These are phyloP conservation scores for Quercus variabilis DNA, from an alignment of 306 rosid species.

Conservation along the genomic window DNA sequence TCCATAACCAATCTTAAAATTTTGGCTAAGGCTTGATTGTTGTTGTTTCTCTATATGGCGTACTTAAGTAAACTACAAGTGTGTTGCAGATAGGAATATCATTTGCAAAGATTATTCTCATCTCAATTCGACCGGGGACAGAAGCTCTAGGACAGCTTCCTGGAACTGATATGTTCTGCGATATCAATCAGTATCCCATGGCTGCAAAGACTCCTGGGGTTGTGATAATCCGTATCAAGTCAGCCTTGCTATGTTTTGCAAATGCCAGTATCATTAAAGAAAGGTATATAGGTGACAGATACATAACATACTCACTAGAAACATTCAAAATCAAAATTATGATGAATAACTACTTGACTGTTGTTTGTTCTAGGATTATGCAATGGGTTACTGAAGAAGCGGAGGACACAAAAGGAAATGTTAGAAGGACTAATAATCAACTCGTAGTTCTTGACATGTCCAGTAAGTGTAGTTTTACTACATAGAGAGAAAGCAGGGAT, in stretches of 20 bases:
- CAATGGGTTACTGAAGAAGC: constrained; percentile 49
- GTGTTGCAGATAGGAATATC: constrained; percentile 67
- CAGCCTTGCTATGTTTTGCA: constrained; percentile 80
- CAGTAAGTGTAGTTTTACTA: constrained; percentile 40
- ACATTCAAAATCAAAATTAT: background rate
- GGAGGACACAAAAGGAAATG: constrained; percentile 33
- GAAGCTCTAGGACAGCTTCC: constrained; percentile 77
- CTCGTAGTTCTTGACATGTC: constrained; percentile 64
- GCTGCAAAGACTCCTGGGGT: constrained; percentile 62
- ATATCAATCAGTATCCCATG: constrained; percentile 75
- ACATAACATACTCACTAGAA: background rate
- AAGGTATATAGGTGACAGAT: constrained; percentile 33
- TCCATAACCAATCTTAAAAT: too few species aligned
- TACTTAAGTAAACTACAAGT: background rate
- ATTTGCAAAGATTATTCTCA: constrained; percentile 58
- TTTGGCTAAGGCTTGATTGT: too few species aligned
- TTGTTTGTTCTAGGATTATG: constrained; percentile 42
- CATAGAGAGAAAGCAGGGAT: background rate
- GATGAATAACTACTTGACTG: background rate
- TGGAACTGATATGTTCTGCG: constrained; percentile 62
- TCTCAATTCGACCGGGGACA: constrained; percentile 65
- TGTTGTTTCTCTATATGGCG: too few species aligned
- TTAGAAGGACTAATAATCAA: constrained; percentile 27
- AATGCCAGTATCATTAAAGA: constrained; percentile 71
- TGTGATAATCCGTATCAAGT: constrained; percentile 56